Conservation (phyloP, 441 rosid species). For the Sinapis alba region DNA sequence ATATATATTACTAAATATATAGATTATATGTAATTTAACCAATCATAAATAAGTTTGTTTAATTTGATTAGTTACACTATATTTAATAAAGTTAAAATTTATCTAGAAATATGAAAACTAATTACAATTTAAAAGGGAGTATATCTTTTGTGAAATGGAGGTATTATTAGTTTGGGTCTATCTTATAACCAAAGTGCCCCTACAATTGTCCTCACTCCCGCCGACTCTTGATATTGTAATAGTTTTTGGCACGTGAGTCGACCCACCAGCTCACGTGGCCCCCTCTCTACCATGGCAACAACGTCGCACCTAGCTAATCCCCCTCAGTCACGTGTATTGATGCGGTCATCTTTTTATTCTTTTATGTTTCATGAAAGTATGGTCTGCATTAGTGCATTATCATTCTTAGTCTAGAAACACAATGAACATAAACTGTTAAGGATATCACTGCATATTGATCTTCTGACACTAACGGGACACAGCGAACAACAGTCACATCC, state of each 20-base stretch:
- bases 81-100: too few species aligned
- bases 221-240: constrained; percentile 15
- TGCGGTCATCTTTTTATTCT: background rate
- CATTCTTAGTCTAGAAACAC: background rate
- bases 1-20: too few species aligned
- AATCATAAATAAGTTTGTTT: too few species aligned
- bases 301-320: constrained; percentile 42
- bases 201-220: constrained; percentile 8
- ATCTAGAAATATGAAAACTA: too few species aligned
- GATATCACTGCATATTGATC: background rate
- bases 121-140: too few species aligned
- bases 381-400: background rate
- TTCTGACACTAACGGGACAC: background rate
- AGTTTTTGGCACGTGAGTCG: constrained; percentile 54
- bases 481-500: background rate
- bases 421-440: background rate
- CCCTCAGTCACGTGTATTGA: constrained; percentile 14
- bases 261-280: constrained; percentile 51
- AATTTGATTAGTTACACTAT: too few species aligned
- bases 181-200: background rate
- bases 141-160: too few species aligned
- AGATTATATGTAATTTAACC: too few species aligned
- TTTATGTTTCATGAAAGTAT: background rate
- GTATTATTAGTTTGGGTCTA: background rate
- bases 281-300: constrained; percentile 44